Evolutionary conservation across 2,329 filamentous ascomycete species (phyloP), one percentile per base, ranked within the genome.

Genomic region (Colletotrichum tofieldiae): DNA sequence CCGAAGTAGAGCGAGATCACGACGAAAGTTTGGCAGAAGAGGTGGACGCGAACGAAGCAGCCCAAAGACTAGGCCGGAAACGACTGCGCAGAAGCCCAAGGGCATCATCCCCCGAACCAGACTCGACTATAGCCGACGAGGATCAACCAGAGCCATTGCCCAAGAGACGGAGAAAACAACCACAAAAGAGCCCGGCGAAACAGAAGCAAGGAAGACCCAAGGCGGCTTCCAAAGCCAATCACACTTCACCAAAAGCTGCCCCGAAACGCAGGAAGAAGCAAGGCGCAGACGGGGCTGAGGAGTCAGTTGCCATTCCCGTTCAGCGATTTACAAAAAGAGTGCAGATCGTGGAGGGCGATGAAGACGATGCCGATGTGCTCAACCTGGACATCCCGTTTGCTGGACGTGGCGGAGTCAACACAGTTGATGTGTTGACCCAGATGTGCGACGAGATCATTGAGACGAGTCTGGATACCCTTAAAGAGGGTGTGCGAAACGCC

Each of bases 391-490:
- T 91, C 2, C 87, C 89, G 0, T 89, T 87, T 72, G 82, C 85
- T 0, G 87, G 86, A 75, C 84, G 86, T 20, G 80, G 82, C 29
- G 88, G 89, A 56, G 90, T 92, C 75, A 93, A 90, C 59, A 85
- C 88, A 0, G 83, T 92, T 2, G 91, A 93, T 75, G 90, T 92
- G 1, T 83, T 93, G 47, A 84, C 87, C 7, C 87, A 91, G 74
- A 84, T 92, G 18, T 92, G 89, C 77, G 86, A 90, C 43, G 90
- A 92, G 76, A 84, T 91, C 41, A 83, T 91, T 26, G 84, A 84
- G n/a, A 81, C 84, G 2, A 86, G 84, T 18, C 77, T 91, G 41
- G 81, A 82, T 1, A 85, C 85, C 59, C 78, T 91, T 2, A 81
- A 86, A 54, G 84, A 87, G 41, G 79, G 79, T 23, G 62, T 77